A percentile compares a stretch with the other conserved stretches of the same genome.
phyloP scores from a whole-genome alignment of 169 alveolate genomes.

The Eimeria necatrix region DNA sequence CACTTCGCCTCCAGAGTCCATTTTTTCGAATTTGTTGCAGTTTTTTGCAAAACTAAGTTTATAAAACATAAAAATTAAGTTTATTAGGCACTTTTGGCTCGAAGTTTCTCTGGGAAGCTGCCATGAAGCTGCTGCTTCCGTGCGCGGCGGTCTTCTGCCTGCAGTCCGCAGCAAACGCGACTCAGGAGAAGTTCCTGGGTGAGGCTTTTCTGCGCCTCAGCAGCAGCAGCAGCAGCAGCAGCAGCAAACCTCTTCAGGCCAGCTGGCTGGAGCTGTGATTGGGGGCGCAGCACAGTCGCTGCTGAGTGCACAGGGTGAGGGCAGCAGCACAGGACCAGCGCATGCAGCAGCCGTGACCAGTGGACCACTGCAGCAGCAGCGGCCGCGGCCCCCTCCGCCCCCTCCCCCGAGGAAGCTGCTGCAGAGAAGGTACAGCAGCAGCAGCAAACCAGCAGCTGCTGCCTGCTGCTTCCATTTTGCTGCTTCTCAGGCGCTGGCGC shows the following conservation, averaged over 20 bases:
- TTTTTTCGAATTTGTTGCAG: too few relatives aligned
- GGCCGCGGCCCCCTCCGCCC: neutral
- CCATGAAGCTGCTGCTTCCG: neutral
- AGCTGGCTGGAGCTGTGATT: slow-evolving; percentile 14
- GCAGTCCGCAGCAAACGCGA: neutral
- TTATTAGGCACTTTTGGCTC: neutral
- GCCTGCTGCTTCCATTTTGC: neutral
- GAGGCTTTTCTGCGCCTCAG: neutral
- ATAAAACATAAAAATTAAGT: neutral
- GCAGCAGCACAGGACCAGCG: neutral
- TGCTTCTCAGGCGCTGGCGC: neutral
- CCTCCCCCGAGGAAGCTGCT: neutral
- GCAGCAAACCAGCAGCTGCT: neutral
- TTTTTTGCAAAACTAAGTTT: neutral
- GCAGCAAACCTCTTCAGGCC: neutral
- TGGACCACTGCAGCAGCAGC: too few relatives aligned
- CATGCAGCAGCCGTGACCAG: neutral
- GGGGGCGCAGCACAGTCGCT: slow-evolving; percentile 23
- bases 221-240: neutral
- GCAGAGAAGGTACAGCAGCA: neutral
- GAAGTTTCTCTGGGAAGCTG: neutral
- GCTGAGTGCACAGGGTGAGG: neutral
- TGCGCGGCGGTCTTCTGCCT: neutral
- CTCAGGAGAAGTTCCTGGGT: slow-evolving; percentile 17
- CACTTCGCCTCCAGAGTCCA: neutral